Percentiles rank a stretch among this genome's conserved stretches.
Evolutionary conservation across 2,329 filamentous ascomycete species (phyloP).

Genomic region (Colletotrichum aenigma): DNA sequence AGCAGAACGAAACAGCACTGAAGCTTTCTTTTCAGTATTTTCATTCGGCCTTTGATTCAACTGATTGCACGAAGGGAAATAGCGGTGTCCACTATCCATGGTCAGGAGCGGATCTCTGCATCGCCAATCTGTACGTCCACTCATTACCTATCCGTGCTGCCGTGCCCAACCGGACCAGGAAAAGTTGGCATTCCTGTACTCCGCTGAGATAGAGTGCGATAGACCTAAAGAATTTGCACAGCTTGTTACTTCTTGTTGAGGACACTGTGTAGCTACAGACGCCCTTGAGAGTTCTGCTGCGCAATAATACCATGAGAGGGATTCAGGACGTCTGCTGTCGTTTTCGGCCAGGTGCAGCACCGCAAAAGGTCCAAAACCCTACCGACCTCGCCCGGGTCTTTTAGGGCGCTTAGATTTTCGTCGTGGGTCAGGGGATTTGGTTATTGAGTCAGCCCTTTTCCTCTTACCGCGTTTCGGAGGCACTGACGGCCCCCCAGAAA

Average conservation of each 20-base stretch:
- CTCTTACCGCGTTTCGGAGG: not conserved
- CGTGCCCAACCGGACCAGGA: conserved; percentile 1
- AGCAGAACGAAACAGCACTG: not conserved
- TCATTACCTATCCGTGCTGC: not conserved
- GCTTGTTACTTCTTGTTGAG: not conserved
- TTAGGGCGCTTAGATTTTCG: conserved; percentile 11
- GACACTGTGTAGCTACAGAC: not conserved
- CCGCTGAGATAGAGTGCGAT: not conserved
- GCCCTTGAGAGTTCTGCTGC: not conserved
- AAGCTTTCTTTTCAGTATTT: not conserved
- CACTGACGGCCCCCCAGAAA: not conserved
- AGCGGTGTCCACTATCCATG: conserved; percentile 5
- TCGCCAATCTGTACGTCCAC: not conserved
- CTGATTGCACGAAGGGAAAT: not conserved
- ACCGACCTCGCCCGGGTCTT: not conserved
- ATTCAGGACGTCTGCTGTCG: not conserved
- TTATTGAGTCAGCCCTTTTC: not conserved
- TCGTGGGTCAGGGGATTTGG: conserved; percentile 6
- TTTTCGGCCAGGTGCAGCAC: not conserved
- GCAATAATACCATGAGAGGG: not conserved
- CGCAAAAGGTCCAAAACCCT: not conserved
- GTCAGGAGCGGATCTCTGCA: conserved; percentile 8
- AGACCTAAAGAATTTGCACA: not conserved
- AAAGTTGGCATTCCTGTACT: not conserved
- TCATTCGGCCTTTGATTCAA: not conserved